Base-by-base conservation (phyloP, 228 moss, liverwort and hornwort genomes). In the Sphagnum magellanicum region DNA sequence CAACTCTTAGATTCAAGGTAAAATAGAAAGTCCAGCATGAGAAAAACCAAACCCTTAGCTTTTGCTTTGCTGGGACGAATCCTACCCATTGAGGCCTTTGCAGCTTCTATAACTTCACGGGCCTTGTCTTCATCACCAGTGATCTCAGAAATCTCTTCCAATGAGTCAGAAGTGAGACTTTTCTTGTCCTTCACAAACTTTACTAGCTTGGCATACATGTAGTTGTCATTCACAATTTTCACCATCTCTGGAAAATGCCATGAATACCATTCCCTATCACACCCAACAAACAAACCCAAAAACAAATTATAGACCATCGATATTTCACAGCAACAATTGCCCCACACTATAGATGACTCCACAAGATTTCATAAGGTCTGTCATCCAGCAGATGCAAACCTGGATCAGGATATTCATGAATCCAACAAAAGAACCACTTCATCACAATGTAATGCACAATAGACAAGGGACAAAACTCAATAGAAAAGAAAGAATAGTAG, bases 221-320 rank as follows among this genome's bases (percentile, higher is more conserved):
- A 97, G 62, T 97, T 97, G 61, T 97, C 91, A 58, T 87, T 97
- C 48, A 93, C 91, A 70, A 93, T 91, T 75, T 59, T 91, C 74
- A 87, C 93, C 74, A 97, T 63, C 78, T 93, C 93, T 5, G 93
- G 97, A 15, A 97, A 97, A 73, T 97, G 97, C 97, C 97, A 97
- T 0, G 93, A 97, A 67, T 97, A 97, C 97, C 97, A 97, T 53
- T 97, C 90, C 67, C 91, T 97, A 70, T 58, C 63, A 48, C 52
- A 8, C 4, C 9, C 65, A 51, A 11, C 55, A 55, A 32, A 32
- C 32, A 32, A 32, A 32, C 32, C 1, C 32, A 32, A 32, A 32
- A 32, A 32, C 32, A 32, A 32, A 32, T 32, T 3, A 32, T 2
- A 32, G 32, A 32, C 32, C 32, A 3, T 32, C 32, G 3, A 32